Percentiles rank a stretch among this genome's conserved stretches.
These are phyloP conservation scores for Lactarius vividus DNA, from an alignment of 768 basidiomycete genomes.

Conservation along the genomic window DNA sequence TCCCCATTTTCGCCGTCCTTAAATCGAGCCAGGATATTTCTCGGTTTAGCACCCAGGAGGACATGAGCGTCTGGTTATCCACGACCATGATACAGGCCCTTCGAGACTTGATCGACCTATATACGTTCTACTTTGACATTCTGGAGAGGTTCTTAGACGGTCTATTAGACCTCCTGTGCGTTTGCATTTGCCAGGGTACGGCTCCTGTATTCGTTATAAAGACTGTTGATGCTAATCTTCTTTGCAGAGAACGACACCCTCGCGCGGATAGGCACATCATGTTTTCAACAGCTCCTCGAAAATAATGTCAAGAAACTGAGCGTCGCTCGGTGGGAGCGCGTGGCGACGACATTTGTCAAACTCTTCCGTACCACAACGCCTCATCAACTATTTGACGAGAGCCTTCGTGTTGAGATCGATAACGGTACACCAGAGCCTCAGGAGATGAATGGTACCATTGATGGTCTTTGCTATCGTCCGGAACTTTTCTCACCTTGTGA, in stretches of 20 bases:
- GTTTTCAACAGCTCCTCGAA: slow-evolving; percentile 93
- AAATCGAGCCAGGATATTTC: slow-evolving; percentile 91
- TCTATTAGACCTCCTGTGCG: slow-evolving; percentile 87
- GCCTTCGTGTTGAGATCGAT: slow-evolving; percentile 80
- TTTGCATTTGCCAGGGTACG: slow-evolving; percentile 98
- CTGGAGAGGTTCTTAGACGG: slow-evolving; percentile 90
- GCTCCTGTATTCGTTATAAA: not conserved
- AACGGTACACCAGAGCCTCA: slow-evolving; percentile 50
- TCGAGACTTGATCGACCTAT: slow-evolving; percentile 91
- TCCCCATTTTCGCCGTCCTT: slow-evolving; percentile 97
- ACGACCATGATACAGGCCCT: slow-evolving; percentile 99
- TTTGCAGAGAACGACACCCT: slow-evolving; percentile 91
- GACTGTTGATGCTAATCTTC: slow-evolving; percentile 9
- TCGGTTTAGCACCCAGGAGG: slow-evolving; percentile 93
- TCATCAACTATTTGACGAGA: slow-evolving; percentile 94
- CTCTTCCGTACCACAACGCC: slow-evolving; percentile 98
- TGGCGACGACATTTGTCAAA: slow-evolving; percentile 89
- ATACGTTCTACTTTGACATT: slow-evolving; percentile 91
- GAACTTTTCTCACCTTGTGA: slow-evolving; percentile 22
- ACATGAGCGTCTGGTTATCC: slow-evolving; percentile 99
- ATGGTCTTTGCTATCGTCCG: not conserved
- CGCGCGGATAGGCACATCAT: slow-evolving; percentile 96
- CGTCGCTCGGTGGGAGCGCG: slow-evolving; percentile 82
- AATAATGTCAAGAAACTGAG: slow-evolving; percentile 88
- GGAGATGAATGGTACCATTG: slow-evolving; percentile 40